These are phyloP conservation scores for Aristolochia californica DNA, from an alignment of 164 flowering plant species.

Conservation along the genomic window DNA sequence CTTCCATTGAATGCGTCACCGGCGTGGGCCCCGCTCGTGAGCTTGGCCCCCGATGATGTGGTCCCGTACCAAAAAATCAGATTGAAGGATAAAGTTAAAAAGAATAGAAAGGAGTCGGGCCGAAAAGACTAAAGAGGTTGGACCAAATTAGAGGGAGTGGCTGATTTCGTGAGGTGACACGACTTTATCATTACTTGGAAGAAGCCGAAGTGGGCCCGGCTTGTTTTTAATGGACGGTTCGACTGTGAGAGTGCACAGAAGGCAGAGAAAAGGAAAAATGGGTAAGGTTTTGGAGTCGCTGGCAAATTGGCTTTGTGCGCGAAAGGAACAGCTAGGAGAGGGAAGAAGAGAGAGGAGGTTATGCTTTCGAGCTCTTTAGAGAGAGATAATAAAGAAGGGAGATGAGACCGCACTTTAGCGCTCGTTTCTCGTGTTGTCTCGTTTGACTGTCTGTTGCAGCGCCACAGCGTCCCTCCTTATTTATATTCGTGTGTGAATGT, in stretches of 20 bases:
- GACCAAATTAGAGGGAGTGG: neutral
- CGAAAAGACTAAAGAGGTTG: neutral
- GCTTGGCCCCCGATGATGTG: no score
- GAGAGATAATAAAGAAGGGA: neutral
- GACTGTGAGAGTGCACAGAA: no score
- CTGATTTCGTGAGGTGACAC: constrained; percentile 1
- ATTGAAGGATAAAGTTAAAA: no score
- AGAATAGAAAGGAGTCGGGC: neutral
- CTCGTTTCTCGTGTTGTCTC: constrained; percentile 9
- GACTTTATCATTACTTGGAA: neutral
- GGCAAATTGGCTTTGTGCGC: neutral
- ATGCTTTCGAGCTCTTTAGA: no score
- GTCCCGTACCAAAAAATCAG: no score
- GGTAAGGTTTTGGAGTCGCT: neutral
- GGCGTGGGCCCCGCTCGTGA: no score
- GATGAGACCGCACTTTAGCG: constrained; percentile 7
- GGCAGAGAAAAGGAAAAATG: neutral
- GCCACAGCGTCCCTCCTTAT: neutral
- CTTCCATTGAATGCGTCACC: no score
- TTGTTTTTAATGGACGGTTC: neutral
- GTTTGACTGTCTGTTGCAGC: constrained; percentile 10
- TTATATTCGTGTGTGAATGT: neutral
- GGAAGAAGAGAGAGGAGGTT: no score
- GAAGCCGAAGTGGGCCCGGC: neutral
- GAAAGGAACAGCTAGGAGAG: no score